A percentile compares a stretch with the other conserved stretches of the same genome.
Evolutionary conservation across 164 flowering plant species (phyloP).

Genomic region (grape (Vitis vinifera)): ASM3070453v1 NC_081814.1:3109501-3110000

Average conservation of each 20-base stretch:
- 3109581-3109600: conserved; percentile 72
- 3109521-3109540: neutral
- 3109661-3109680: neutral
- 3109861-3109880: neutral
- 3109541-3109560: neutral
- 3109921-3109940: too few species aligned
- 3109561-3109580: neutral
- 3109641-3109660: conserved; percentile 38
- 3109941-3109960: too few species aligned
- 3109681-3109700: too few species aligned
- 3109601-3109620: conserved; percentile 84
- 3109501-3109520: neutral
- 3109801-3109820: neutral
- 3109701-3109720: too few species aligned
- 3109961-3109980: too few species aligned
- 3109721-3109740: too few species aligned
- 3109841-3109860: conserved; percentile 22
- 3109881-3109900: neutral
- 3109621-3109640: conserved; percentile 47
- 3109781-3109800: neutral
- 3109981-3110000: too few species aligned
- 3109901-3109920: too few species aligned
- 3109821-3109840: conserved; percentile 22
- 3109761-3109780: neutral
- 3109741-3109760: neutral